Conservation (phyloP, 2,329 filamentous ascomycete species). For the Colletotrichum incanum region DNA sequence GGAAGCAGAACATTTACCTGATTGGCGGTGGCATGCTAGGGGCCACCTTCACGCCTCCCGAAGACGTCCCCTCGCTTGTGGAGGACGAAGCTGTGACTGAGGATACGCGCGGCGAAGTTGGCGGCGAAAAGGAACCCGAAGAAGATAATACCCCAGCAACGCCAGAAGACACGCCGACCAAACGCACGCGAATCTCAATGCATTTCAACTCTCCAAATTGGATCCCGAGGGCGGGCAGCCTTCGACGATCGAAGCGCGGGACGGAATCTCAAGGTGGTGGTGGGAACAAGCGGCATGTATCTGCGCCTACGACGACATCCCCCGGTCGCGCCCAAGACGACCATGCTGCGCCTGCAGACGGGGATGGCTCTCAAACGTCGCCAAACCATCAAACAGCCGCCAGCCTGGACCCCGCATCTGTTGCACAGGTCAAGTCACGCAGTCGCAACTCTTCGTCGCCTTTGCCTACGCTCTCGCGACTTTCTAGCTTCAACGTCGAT, state of each 20-base stretch:
- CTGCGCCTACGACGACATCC: slow-evolving; percentile 62
- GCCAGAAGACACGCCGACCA: slow-evolving; percentile 59
- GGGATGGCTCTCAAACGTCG: slow-evolving; percentile 45
- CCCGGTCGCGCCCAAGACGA: slow-evolving; percentile 49
- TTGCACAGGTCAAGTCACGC: slow-evolving; percentile 51
- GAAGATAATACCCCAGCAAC: slow-evolving; percentile 45
- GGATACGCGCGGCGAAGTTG: slow-evolving; percentile 19
- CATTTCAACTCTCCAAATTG: slow-evolving; percentile 72
- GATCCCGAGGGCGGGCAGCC: slow-evolving; percentile 70
- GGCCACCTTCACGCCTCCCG: neutral
- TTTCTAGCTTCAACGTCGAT: slow-evolving; percentile 71
- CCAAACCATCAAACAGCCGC: slow-evolving; percentile 50
- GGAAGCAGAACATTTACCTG: slow-evolving; percentile 47
- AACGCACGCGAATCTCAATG: slow-evolving; percentile 68
- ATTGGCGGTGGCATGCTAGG: slow-evolving; percentile 42
- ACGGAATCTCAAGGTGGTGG: slow-evolving; percentile 56
- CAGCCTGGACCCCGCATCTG: slow-evolving; percentile 47
- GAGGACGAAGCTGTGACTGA: slow-evolving; percentile 8
- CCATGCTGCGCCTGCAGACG: slow-evolving; percentile 28
- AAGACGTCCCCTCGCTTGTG: slow-evolving; percentile 21
- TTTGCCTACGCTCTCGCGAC: slow-evolving; percentile 67
- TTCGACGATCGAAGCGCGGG: slow-evolving; percentile 69
- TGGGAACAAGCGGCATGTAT: slow-evolving; percentile 67
- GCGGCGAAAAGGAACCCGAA: slow-evolving; percentile 14
- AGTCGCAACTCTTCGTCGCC: slow-evolving; percentile 69